Evolutionary conservation across 306 rosid genomes (phyloP).

Genomic region (Sechiopsis laciniata): DNA sequence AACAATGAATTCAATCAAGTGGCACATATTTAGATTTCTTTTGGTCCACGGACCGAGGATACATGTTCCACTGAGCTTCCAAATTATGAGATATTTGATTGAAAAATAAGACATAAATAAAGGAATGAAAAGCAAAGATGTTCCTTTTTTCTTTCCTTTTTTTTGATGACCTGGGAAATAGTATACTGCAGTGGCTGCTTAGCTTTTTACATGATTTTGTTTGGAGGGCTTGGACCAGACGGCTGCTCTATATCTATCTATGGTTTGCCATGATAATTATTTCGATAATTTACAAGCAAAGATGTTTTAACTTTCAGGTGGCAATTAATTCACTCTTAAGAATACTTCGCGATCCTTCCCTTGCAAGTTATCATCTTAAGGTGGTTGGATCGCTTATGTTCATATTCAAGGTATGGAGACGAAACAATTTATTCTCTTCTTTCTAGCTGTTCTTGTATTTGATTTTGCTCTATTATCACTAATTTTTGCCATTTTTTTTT

Average conservation of each 20-base stretch:
- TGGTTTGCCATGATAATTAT: conserved; percentile 1
- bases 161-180: too few species aligned
- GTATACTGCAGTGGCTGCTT: not conserved
- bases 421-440: too few species aligned
- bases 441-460: not conserved
- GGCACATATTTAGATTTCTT: not conserved
- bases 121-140: not conserved
- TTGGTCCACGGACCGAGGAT: not conserved
- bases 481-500: conserved; percentile 27
- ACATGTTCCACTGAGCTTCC: not conserved
- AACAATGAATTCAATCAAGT: not conserved
- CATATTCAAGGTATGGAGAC: conserved; percentile 99
- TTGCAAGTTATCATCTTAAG: conserved; percentile 80
- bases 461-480: conserved; percentile 25
- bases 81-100: not conserved
- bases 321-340: conserved; percentile 97
- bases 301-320: conserved; percentile 43
- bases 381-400: conserved; percentile 98
- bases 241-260: not conserved
- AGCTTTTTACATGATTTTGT: conserved; percentile 16
- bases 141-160: not conserved
- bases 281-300: not conserved
- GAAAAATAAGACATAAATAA: not conserved
- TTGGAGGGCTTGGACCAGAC: conserved; percentile 3
- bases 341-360: conserved; percentile 94